These are phyloP conservation scores for Taxawa tesnikishii DNA, from an alignment of 2,329 filamentous ascomycete species.

Conservation along the genomic window DNA sequence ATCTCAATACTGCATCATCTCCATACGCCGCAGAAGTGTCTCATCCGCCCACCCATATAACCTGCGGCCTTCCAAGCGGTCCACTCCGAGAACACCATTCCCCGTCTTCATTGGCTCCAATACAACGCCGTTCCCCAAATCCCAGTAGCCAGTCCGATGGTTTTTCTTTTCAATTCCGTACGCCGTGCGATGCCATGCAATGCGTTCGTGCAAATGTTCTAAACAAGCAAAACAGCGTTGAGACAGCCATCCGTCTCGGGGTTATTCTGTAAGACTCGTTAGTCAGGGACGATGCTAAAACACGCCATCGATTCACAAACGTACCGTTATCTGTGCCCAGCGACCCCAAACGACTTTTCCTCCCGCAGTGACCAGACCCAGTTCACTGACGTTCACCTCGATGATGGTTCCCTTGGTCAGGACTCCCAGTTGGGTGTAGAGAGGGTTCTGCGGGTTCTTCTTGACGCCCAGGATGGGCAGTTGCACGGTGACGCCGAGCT, in stretches of 20 bases:
- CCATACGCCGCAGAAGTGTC: no score
- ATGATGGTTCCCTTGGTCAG: conserved; percentile 74
- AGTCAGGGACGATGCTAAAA: not conserved
- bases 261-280: conserved; percentile 36
- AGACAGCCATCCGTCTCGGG: conserved; percentile 51
- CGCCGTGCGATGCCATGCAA: conserved; percentile 9
- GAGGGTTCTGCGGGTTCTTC: conserved; percentile 78
- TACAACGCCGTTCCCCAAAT: no score
- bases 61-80: no score
- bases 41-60: no score
- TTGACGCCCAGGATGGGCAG: conserved; percentile 53
- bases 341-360: conserved; percentile 92
- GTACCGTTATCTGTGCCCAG: conserved; percentile 62
- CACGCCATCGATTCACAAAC: no score
- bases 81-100: no score
- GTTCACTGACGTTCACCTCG: conserved; percentile 86
- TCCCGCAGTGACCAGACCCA: conserved; percentile 79
- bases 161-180: no score
- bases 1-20: no score
- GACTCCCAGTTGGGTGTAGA: conserved; percentile 88
- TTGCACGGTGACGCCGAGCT: conserved; percentile 78
- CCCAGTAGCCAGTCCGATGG: no score
- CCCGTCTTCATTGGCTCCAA: no score
- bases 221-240: conserved; percentile 11
- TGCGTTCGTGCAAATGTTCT: conserved; percentile 1